Base-by-base conservation (phyloP, 305 asterid genomes). In the Galium porrigens region DNA sequence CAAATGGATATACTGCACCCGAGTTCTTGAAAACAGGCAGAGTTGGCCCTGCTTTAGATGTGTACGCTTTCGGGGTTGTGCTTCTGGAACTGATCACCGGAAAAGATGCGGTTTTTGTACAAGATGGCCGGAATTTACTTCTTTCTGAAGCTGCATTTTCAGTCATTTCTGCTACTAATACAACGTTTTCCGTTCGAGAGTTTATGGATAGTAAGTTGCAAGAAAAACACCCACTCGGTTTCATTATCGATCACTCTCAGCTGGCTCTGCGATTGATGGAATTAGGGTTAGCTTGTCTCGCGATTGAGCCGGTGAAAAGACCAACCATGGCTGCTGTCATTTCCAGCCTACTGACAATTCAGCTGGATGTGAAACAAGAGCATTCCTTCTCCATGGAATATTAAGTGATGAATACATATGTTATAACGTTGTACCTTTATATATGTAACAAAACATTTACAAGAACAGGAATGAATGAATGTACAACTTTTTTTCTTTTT, bases 51-150 rank as follows among this genome's bases (percentile, higher is more conserved):
- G 78, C 84, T 75, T 25, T 74, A 0, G 94, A 86, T 52, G 79
- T 82, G 14, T 84, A 82, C 57, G 86, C 88, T 22, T 82, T 79
- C 54, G 90, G 90, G 63, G 74, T 84, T 0, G 72, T 84, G 41
- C 78, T 86, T 9, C 63, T 79, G 70, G 90, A 86, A 70, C 42
- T 86, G 66, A 77, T 84, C 49, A 80, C 90, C 1, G 87, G 88
- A 41, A 77, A 56, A 69, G 76, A 81, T 36, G 86, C 85, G 0
- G 68, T 66, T 5, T 73, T 70, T n/a, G n/a, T 61, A 62, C 57
- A 63, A 39, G 79, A 76, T 44, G 86, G 78, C 10, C 67, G 67
- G 65, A 83, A 79, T 69, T 77, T 78, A 12, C 15, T 76, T 17
- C 65, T 82, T 66, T 75, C 87, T 0, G 81, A 80, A 48, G 68